Evolutionary conservation across 148 eudicot species (phyloP).

Genomic region (Camellia lanceoleosa): DNA sequence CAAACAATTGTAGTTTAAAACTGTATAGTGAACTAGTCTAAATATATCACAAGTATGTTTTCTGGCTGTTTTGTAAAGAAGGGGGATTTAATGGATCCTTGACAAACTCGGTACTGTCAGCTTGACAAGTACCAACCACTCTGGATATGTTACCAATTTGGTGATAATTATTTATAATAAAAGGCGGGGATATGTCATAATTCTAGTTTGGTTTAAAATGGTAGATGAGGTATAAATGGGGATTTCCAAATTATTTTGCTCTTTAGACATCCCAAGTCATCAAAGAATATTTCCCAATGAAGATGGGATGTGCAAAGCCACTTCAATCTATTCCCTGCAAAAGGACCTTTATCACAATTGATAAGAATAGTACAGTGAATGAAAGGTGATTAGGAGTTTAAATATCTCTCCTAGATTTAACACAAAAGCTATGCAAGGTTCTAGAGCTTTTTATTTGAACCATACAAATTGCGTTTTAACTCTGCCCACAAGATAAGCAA

Average conservation of each 20-base stretch:
- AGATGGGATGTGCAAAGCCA: not conserved
- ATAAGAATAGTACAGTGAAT: too few species aligned
- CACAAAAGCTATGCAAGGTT: too few species aligned
- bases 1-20: not conserved
- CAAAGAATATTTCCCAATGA: not conserved
- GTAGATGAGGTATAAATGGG: too few species aligned
- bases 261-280: not conserved
- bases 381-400: too few species aligned
- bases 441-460: too few species aligned
- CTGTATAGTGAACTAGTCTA: not conserved
- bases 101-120: not conserved
- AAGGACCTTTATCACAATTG: too few species aligned
- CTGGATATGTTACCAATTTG: not conserved
- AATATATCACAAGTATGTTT: not conserved
- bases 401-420: too few species aligned
- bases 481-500: too few species aligned
- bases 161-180: not conserved
- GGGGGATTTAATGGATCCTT: not conserved
- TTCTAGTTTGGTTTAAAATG: too few species aligned
- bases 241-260: not conserved
- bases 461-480: too few species aligned
- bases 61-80: not conserved
- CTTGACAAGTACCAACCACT: not conserved
- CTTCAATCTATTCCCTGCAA: too few species aligned
- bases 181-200: not conserved